Conservation (phyloP, 495 filamentous ascomycete species). For the Penicillium angulare region DNA sequence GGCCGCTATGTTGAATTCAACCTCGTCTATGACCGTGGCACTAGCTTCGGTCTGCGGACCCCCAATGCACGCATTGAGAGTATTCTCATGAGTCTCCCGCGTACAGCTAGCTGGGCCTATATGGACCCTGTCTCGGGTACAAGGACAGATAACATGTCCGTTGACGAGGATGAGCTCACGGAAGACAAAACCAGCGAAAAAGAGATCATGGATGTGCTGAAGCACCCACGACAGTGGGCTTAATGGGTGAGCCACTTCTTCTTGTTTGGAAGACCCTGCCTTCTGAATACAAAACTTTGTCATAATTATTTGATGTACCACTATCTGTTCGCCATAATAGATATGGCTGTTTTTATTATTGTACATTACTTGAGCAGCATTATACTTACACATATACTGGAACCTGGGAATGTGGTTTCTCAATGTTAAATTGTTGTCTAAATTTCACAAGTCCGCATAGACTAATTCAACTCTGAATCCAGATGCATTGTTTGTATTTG, state of each 20-base stretch:
- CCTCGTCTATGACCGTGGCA: constrained; percentile 94
- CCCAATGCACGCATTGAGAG: constrained; percentile 91
- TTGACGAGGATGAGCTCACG: constrained; percentile 38
- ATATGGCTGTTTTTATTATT: neutral
- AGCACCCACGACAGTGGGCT: constrained; percentile 88
- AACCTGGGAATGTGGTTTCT: neutral
- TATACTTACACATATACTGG: neutral
- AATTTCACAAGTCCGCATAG: too few relatives aligned
- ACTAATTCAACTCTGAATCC: too few relatives aligned
- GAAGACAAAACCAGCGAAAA: constrained; percentile 53
- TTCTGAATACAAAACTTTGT: neutral
- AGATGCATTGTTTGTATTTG: too few relatives aligned
- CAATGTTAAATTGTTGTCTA: too few relatives aligned
- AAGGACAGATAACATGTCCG: constrained; percentile 32
- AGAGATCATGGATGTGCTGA: constrained; percentile 78
- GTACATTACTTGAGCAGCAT: constrained; percentile 12
- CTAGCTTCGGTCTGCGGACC: constrained; percentile 89
- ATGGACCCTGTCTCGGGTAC: constrained; percentile 69
- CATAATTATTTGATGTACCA: neutral
- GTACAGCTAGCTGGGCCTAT: constrained; percentile 92
- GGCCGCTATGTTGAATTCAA: constrained; percentile 99
- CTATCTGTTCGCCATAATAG: neutral
- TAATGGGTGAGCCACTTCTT: constrained; percentile 34
- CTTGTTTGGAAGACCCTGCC: neutral
- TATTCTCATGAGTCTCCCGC: constrained; percentile 93